Percentiles rank a stretch among this genome's conserved stretches.
These are phyloP conservation scores for Aspergillus tamarii DNA, from an alignment of 2,329 filamentous ascomycete species.

Conservation along the genomic window DNA sequence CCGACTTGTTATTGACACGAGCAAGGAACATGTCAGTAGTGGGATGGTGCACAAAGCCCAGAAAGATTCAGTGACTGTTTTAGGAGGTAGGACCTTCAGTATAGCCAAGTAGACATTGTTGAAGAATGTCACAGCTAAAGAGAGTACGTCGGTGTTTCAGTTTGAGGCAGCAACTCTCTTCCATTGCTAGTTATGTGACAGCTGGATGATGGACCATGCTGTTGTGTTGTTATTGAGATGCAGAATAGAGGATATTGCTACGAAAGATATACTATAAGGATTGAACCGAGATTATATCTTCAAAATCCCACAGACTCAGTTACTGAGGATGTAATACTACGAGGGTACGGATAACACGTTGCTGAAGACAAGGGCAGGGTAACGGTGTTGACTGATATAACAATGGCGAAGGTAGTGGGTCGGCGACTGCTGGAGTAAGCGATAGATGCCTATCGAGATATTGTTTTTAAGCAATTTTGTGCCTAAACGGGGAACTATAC, in stretches of 20 bases:
- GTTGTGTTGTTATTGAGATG: neutral
- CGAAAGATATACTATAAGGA: neutral
- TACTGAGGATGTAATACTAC: neutral
- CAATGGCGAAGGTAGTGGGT: no score
- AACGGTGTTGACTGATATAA: no score
- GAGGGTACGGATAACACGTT: neutral
- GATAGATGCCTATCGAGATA: no score
- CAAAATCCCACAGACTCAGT: slow-evolving; percentile 4
- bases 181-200: neutral
- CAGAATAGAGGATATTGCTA: neutral
- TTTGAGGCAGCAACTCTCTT: no score
- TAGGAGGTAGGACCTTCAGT: neutral
- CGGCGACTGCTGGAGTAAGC: no score
- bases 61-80: neutral
- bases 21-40: neutral
- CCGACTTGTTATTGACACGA: no score
- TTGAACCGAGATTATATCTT: neutral
- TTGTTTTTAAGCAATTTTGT: no score
- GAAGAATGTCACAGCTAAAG: neutral
- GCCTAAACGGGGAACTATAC: no score
- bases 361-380: neutral
- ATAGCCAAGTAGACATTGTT: neutral
- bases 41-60: neutral
- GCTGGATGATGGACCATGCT: slow-evolving; percentile 4
- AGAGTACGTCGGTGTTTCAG: neutral